Evolutionary conservation across 1,284 basidiomycete species (phyloP).

Genomic region (Acaromyces ingoldii): DNA sequence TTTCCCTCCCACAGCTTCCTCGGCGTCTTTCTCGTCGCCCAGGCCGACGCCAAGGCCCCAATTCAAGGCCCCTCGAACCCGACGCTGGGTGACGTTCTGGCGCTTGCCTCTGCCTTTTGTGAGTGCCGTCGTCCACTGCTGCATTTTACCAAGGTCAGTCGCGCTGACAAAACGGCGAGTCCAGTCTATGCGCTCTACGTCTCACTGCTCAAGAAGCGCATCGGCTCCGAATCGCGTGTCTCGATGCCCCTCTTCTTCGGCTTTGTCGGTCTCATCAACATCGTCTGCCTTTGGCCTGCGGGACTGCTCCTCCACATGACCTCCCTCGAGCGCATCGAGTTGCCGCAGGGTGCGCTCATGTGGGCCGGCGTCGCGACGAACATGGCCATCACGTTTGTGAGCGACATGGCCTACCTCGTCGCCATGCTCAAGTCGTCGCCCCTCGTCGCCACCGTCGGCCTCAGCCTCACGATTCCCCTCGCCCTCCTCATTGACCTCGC

Average conservation of each 20-base stretch:
- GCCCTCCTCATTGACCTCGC: conserved; percentile 75
- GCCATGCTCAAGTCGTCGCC: conserved; percentile 96
- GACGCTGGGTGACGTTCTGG: conserved; percentile 40
- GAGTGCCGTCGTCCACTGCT: conserved; percentile 10
- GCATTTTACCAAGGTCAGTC: too few relatives aligned
- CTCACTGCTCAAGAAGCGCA: conserved; percentile 69
- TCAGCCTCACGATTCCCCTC: conserved; percentile 89
- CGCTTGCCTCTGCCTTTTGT: conserved; percentile 45
- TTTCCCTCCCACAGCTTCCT: conserved; percentile 62
- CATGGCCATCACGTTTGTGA: conserved; percentile 60
- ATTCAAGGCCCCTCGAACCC: conserved; percentile 15
- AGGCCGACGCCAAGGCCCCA: conserved; percentile 32
- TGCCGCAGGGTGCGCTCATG: conserved; percentile 63
- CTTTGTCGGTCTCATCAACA: conserved; percentile 78
- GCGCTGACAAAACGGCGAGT: too few relatives aligned
- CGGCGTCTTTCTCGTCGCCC: conserved; percentile 76
- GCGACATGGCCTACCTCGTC: conserved; percentile 37
- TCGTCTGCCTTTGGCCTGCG: conserved; percentile 73
- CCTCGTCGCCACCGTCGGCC: conserved; percentile 78
- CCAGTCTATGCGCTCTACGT: conserved; percentile 89
- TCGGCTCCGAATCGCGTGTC: conserved; percentile 54
- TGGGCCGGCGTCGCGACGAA: conserved; percentile 71
- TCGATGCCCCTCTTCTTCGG: conserved; percentile 56
- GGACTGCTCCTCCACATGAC: conserved; percentile 73
- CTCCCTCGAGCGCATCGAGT: conserved; percentile 69